Evolutionary conservation across 2,329 filamentous ascomycete species (phyloP), one percentile per base, ranked within the genome.

Genomic region (Metarhizium sp.): DNA sequence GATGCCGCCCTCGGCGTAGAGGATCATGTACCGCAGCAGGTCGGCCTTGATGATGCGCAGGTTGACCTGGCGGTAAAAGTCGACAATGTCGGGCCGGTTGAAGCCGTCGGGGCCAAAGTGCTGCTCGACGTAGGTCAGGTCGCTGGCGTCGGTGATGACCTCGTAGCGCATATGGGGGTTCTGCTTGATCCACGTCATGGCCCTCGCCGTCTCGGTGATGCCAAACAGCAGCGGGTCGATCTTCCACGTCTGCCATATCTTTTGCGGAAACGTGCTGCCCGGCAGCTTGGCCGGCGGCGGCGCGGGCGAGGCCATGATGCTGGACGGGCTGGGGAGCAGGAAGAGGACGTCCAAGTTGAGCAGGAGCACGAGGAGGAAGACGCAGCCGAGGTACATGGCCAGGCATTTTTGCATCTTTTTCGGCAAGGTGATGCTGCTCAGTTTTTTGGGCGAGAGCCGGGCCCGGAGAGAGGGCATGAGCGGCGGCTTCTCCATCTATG

Each of bases 211-310:
- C 62, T 89, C 84, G 53, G 81, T 76, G 62, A 83, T 77, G 59
- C 87, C 85, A 63, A 88, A 88, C 2, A 75, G 74, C 38, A 88
- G 72, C 2, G 86, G 82, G 58, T 85, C 79, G 32, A 85, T 79
- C 67, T 88, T 90, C 86, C 86, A 90, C 0, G 82, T 86, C 68
- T 90, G 86, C 86, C 86, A 90, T 60, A 90, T 86, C 69, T 89
- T 90, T 55, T 77, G 76, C 6, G 78, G 86, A 62, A 84, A 89
- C 25, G 60, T 66, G 61, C 60, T 65, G 51, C 63, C 67, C 32
- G 55, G 67, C 57, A 51, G 59, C 38, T 56, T 57, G 51, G 46
- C 54, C 49, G 30, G 3, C 52, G 56, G 54, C 52, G 53, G 16
- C 18, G 48, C 13, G 25, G 51, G 34, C 66, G 51, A 74, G 57